Base-by-base conservation (phyloP, 495 filamentous ascomycete species). In the Lineolata rhizophorae region DNA sequence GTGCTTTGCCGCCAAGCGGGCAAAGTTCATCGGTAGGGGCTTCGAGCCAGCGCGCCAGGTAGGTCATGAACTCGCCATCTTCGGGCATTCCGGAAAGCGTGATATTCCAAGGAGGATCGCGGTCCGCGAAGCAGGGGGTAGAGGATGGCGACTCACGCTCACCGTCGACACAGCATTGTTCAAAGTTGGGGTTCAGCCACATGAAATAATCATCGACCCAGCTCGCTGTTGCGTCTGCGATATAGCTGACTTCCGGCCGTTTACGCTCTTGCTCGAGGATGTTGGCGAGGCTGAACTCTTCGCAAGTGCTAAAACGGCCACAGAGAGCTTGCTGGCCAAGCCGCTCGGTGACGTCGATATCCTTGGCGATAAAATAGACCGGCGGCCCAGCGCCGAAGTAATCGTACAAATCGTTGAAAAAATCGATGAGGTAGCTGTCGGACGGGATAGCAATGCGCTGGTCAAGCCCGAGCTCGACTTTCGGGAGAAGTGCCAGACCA, bases 181-280 rank as follows among this genome's bases (percentile, higher is more conserved):
- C 71, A 34, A 83, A 73, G 10, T 61, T 57, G 0, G 90, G 90
- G 41, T 94, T 87, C 10, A 95, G 60, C 90, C 90, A 97, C 38
- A 76, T 68, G 53, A 95, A 78, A 52, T 78, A 93, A 45, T 97
- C 87, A 48, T 97, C 87, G 18, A 97, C 61, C 87, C 87, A 97
- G 48, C 78, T 92, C 13, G 87, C 87, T 3, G 83, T 71, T 1
- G 83, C 70, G n/a, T 81, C 73, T n/a, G 78, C 60, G 37, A 97
- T 76, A 51, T 90, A 94, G 2, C 83, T 93, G 3, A 81, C 63
- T n/a, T 85, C 64, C 0, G 82, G 62, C 11, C 90, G 66, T 53
- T 92, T 95, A 3, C 85, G 69, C 54, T 97, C 87, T 48, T 78
- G 75, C 44, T 95, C 87, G 4, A 97, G 58, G 2, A 92, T 62